Percentiles rank a stretch among this genome's conserved stretches.
These are phyloP conservation scores for Craterostigma plantagineum DNA, from an alignment of 257 asterid genomes.

Conservation along the genomic window DNA sequence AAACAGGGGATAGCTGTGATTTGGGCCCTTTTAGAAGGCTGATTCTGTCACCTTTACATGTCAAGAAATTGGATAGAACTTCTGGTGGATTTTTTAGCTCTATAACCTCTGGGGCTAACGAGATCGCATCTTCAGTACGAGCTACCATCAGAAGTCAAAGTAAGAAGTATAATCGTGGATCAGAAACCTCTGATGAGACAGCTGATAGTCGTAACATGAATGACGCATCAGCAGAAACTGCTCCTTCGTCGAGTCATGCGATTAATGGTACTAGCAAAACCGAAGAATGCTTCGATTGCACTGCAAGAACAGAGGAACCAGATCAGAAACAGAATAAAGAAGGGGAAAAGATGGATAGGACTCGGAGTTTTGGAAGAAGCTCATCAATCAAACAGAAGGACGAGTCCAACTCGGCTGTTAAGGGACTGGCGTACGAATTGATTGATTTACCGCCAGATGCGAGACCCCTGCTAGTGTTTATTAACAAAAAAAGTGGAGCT, in stretches of 20 bases:
- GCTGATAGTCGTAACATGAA: conserved; percentile 32
- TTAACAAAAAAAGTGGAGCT: conserved; percentile 97
- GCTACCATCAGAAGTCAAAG: conserved; percentile 80
- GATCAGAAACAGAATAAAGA: conserved; percentile 32
- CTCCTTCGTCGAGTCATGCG: conserved; percentile 22
- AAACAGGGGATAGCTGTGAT: conserved; percentile 86
- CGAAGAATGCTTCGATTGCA: conserved; percentile 39
- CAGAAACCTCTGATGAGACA: conserved; percentile 30
- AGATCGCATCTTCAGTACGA: conserved; percentile 88
- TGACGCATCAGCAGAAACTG: conserved; percentile 37
- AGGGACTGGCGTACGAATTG: conserved; percentile 64
- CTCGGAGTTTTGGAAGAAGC: conserved; percentile 45
- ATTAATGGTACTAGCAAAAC: conserved; percentile 26
- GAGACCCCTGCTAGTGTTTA: conserved; percentile 75
- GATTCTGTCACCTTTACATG: conserved; percentile 72
- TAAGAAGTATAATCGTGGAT: conserved; percentile 54
- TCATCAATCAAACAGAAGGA: conserved; percentile 51
- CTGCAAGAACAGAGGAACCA: conserved; percentile 21
- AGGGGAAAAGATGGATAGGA: conserved; percentile 27
- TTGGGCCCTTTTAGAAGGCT: conserved; percentile 80
- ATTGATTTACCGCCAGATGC: conserved; percentile 82
- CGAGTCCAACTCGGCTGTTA: conserved; percentile 27
- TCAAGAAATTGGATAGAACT: conserved; percentile 34
- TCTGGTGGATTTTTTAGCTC: conserved; percentile 79
- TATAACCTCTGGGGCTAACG: conserved; percentile 95